Base-by-base conservation (phyloP, 352 stramenopile genomes). In the Pythium pyrilobum region DNA sequence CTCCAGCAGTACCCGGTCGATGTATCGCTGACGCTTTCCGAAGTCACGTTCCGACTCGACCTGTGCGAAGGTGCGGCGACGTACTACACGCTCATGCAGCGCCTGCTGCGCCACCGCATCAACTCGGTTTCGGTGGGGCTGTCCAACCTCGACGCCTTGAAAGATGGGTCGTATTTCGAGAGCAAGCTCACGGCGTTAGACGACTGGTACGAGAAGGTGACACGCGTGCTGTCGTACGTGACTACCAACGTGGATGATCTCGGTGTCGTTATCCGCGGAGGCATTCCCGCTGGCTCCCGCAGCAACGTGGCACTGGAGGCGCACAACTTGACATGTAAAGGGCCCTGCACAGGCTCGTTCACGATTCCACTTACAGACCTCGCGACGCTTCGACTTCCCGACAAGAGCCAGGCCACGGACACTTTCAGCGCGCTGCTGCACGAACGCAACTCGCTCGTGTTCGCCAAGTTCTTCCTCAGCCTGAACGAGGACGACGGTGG, bases 1-100 rank as follows among this genome's bases (percentile, higher is more conserved):
- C 56, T 91, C 7, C 71, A 84, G 38, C 67, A 75, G 25, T 91
- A 83, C 37, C 80, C 77, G 3, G 80, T 91, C 16, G 71, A 91
- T 25, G 56, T 88, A 25, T 87, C 73, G 5, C 59, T 91, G 31
- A 81, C 75, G n/a, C 54, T 91, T 4, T 62, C 78, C 1, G 77
- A 87, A 52, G 55, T 85, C 27, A 89, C 74, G 4, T 77, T 83
- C 37, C 75, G 76, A 2, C 57, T 91, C 5, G 76, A 91, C 45
- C 36, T 91, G 31, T 80, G 72, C 33, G 76, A 85, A 55, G 72
- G 55, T 37, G 67, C 68, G 1, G 62, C 68, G 5, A 83, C 72
- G 31, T 84, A 81, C 29, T 81, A 88, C 58, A 72, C 67, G 43
- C 61, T 64, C 10, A 40, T 87, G 45, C 77, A 90, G 40, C 73